Base-by-base conservation (phyloP, 2,329 filamentous ascomycete species). In the Cytospora piceae region DNA sequence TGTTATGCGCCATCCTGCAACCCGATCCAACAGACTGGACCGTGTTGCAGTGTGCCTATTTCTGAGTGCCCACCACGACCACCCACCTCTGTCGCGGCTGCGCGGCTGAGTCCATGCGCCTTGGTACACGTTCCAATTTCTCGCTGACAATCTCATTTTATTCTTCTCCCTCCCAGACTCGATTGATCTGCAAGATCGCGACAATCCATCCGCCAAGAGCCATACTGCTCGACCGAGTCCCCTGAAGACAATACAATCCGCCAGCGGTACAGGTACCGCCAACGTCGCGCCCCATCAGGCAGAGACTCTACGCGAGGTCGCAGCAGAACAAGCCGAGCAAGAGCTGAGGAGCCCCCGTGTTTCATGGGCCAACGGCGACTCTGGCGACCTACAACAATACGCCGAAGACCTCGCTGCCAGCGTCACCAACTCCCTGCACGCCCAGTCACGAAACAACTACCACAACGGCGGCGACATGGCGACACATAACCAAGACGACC, bases 151-250 rank as follows among this genome's bases (percentile, higher is more conserved):
- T 71, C 66, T 65, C 61, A 64, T 69, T 67, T 67, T 67, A 71
- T 62, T 54, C 14, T 62, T 46, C 20, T 27, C 52, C 52, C 34
- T 65, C 67, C 5, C 78, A 96, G 94, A 98, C 82, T 96, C 94
- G 69, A 91, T 97, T 79, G 95, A 98, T 80, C 88, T 98, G 61
- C 95, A 98, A 84, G 87, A 93, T 79, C 91, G 88, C 74, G 82
- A 89, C 74, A 83, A 90, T 66, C 93, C 93, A 39, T 95, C 94
- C 55, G 92, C 94, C 49, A 86, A 96, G 80, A 90, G 94, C 75
- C 93, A 96, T 77, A 31, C 64, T 52, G 82, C 85, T 71, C 85
- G 86, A 73, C 81, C 80, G 63, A 75, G 78, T 65, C 80, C 82
- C 70, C 79, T 82, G 69, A 66, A 83, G 80, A 66, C 78, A 83